Evolutionary conservation across 1,284 basidiomycete genomes (phyloP).

Genomic region (Athelia psychrophila): DNA sequence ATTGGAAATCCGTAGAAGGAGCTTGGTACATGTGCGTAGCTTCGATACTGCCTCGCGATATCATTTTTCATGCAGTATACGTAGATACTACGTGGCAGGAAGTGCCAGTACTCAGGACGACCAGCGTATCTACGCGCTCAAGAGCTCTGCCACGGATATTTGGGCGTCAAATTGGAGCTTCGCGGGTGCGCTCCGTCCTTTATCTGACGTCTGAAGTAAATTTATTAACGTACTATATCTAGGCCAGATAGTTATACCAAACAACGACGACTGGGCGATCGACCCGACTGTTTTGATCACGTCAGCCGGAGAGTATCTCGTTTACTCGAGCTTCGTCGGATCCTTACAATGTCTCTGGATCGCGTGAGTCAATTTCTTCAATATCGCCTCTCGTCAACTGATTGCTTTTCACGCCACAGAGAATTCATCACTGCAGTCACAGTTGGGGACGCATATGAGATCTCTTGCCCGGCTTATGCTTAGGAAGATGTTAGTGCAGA

Average conservation of each 20-base stretch:
- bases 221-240: neutral
- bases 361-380: neutral
- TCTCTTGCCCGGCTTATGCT: neutral
- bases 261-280: neutral
- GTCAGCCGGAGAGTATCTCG: neutral
- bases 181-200: neutral
- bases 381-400: neutral
- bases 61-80: neutral
- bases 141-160: neutral
- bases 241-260: neutral
- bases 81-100: neutral
- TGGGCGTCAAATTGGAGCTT: neutral
- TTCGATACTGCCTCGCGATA: too few relatives aligned
- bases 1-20: neutral
- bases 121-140: neutral
- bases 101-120: neutral
- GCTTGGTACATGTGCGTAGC: neutral
- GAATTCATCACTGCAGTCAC: neutral
- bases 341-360: neutral
- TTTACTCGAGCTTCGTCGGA: neutral
- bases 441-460: neutral
- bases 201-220: neutral
- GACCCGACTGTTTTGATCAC: neutral
- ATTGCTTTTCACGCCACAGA: neutral
- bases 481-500: neutral